A percentile compares a stretch with the other conserved stretches of the same genome.
Evolutionary conservation across 441 rosid genomes (phyloP).

Genomic region (Adansonia gregorii): DNA sequence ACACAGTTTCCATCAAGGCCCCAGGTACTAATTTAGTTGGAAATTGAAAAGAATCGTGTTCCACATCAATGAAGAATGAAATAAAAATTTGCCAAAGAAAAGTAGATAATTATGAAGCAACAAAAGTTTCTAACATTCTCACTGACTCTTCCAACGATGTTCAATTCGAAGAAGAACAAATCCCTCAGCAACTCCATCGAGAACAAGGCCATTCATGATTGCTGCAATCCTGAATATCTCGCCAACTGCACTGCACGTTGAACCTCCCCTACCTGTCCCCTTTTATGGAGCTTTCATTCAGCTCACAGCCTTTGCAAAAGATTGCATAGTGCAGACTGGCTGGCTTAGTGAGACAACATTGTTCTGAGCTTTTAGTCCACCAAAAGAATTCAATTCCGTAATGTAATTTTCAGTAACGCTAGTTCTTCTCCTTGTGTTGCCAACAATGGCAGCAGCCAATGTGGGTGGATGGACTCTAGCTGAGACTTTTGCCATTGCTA

Average conservation of each 20-base stretch:
- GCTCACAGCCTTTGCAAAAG: conserved; percentile 56
- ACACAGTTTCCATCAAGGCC: neutral
- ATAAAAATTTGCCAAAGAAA: neutral
- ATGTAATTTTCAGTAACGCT: conserved; percentile 40
- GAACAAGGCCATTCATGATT: conserved; percentile 61
- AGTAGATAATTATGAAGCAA: neutral
- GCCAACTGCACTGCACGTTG: conserved; percentile 54
- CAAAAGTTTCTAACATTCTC: conserved; percentile 17
- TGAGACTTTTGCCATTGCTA: conserved; percentile 45
- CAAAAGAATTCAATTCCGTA: conserved; percentile 54
- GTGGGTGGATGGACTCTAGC: conserved; percentile 36
- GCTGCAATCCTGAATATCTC: conserved; percentile 80
- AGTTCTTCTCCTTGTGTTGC: conserved; percentile 30
- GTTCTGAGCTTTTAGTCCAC: conserved; percentile 73
- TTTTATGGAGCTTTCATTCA: conserved; percentile 38
- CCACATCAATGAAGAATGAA: conserved; percentile 1
- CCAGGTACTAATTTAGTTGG: neutral
- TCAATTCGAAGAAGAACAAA: conserved; percentile 74
- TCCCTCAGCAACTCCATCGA: conserved; percentile 75
- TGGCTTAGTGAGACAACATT: conserved; percentile 52
- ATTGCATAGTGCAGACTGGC: conserved; percentile 48
- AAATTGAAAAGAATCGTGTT: conserved; percentile 20
- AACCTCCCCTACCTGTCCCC: conserved; percentile 44
- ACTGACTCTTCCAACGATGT: conserved; percentile 63
- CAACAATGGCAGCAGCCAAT: conserved; percentile 29